phyloP scores from a whole-genome alignment of 345 rosid species.

The Kandelia obovata region DNA sequence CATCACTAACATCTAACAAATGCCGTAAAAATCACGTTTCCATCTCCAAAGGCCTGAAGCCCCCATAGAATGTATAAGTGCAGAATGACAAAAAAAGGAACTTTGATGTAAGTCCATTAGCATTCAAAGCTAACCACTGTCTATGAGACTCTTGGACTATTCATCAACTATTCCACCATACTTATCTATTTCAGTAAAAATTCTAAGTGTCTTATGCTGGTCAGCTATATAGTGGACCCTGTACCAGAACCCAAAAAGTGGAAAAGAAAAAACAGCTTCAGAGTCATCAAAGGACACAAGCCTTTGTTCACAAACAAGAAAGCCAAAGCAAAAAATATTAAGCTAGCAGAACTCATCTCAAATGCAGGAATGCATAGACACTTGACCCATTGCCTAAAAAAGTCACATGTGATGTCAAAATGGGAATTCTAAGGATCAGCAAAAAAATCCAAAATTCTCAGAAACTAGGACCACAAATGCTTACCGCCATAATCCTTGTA shows the following conservation, averaged over 20 bases:
- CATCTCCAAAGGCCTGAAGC: slow-evolving; percentile 33
- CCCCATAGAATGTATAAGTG: slow-evolving; percentile 6
- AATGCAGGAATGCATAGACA: too few relatives aligned
- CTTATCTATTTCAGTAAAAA: background rate
- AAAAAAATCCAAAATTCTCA: background rate
- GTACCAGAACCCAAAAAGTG: too few relatives aligned
- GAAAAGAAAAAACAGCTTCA: too few relatives aligned
- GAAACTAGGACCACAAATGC: background rate
- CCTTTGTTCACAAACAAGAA: too few relatives aligned
- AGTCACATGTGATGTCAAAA: too few relatives aligned
- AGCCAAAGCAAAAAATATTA: too few relatives aligned
- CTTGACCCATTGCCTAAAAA: too few relatives aligned
- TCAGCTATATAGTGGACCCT: too few relatives aligned
- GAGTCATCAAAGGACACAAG: too few relatives aligned
- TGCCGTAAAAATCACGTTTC: slow-evolving; percentile 13
- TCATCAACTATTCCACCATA: background rate
- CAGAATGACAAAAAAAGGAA: slow-evolving; percentile 8
- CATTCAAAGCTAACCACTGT: slow-evolving; percentile 44
- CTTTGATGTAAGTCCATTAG: slow-evolving; percentile 36
- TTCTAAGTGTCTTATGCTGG: background rate
- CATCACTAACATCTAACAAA: background rate
- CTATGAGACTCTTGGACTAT: slow-evolving; percentile 15
- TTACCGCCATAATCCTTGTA: slow-evolving; percentile 93
- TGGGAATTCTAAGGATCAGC: background rate
- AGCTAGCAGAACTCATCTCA: too few relatives aligned